These are phyloP conservation scores for Scutellaria barbata DNA, from an alignment of 257 asterid genomes.

Conservation along the genomic window DNA sequence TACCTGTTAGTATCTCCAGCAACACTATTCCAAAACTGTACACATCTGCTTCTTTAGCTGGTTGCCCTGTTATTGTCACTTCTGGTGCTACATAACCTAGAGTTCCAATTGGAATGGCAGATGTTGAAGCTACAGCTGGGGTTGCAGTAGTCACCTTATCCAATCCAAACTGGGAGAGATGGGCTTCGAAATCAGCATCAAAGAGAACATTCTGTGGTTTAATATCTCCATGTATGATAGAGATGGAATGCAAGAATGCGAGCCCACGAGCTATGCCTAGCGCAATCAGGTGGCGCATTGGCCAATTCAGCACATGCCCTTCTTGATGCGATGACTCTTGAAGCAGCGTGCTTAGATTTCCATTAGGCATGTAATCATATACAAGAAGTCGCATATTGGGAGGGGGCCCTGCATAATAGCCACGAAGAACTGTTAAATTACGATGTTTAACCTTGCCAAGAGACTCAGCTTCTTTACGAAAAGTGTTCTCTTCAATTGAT, in stretches of 20 bases:
- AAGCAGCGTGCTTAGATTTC: conserved; percentile 73
- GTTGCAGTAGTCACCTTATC: conserved; percentile 59
- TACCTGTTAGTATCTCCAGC: conserved; percentile 75
- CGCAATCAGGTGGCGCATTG: conserved; percentile 89
- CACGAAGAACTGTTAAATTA: conserved; percentile 79
- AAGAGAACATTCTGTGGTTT: conserved; percentile 79
- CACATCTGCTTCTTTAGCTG: conserved; percentile 64
- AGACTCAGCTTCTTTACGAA: conserved; percentile 77
- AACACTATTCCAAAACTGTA: conserved; percentile 79
- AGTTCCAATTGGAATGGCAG: conserved; percentile 63
- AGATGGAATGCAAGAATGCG: conserved; percentile 62
- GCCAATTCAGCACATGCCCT: conserved; percentile 91
- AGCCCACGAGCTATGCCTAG: conserved; percentile 84
- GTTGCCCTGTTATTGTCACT: conserved; percentile 55
- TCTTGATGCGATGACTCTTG: conserved; percentile 89
- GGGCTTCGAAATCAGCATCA: conserved; percentile 90
- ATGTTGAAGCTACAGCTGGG: conserved; percentile 64
- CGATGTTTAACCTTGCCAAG: conserved; percentile 82
- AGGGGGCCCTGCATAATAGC: conserved; percentile 84
- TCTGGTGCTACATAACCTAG: conserved; percentile 79
- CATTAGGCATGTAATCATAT: conserved; percentile 90
- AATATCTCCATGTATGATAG: conserved; percentile 66
- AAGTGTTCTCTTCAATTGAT: conserved; percentile 60
- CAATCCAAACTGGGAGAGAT: conserved; percentile 73
- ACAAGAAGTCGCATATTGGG: conserved; percentile 69